Evolutionary conservation across 2,329 filamentous ascomycete species (phyloP), one percentile per base, ranked within the genome.

Genomic region (Alternaria conjuncta): DNA sequence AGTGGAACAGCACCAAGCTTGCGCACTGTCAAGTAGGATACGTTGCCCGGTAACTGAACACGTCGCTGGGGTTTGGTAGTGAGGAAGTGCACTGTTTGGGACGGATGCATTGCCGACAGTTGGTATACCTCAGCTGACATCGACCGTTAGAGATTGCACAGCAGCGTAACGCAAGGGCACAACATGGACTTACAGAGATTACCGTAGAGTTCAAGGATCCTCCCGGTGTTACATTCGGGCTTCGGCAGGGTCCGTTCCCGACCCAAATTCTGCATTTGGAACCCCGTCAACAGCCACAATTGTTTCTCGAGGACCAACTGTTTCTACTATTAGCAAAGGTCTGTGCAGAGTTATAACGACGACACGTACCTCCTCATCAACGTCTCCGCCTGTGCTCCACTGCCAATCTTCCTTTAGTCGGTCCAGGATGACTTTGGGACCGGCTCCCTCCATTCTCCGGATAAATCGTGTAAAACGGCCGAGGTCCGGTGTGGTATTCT

Each of bases 221-320:
- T 78, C 8, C 76, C 75, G 10, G 73, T 78, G 57, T 76, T 70
- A 61, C 68, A 76, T 43, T 57, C 71, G 60, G 74, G 63, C 65
- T 69, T 69, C 55, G 75, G 72, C 47, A 63, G 50, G 51, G 64
- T 63, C 51, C 63, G 70, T 41, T 64, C 69, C 36, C 66, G 73
- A 43, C 73, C 73, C 57, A 73, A 57, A 50, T 70, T 77, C 30
- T 82, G 81, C 41, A 78, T 69, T 53, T 77, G 83, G 56, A 91
- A 78, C 1, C 84, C 84, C 26, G 85, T 88, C 32, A 90, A 80
- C 80, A 93, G 85, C 88, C 88, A 90, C 44, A 86, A 78, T 69
- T 88, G 87, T 71, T 87, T 86, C 65, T 87, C 85, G 51, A 87
- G 79, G 61, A 86, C 86, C 20, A 70, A 51, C 68, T 70, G 43